Base-by-base conservation (phyloP, 768 basidiomycete genomes). In the Multifurca ochricompacta region DNA sequence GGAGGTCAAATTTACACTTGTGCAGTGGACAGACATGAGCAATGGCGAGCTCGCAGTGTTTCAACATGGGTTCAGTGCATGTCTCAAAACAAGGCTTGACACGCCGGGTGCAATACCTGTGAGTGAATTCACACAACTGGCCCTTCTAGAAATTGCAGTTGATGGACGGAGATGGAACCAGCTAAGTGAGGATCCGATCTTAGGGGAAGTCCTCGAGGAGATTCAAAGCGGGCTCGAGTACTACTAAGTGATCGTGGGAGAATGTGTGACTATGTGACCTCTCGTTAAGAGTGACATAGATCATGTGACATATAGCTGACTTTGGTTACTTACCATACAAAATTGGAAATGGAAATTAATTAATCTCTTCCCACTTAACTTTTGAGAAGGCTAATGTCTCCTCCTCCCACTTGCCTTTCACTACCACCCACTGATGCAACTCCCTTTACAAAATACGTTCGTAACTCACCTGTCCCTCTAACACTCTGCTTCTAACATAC, bases 121-220 rank as follows among this genome's bases (percentile, higher is more conserved):
- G 27, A 51, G 55, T 51, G 36, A 21, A 8, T 39, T 16, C 5
- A 39, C 13, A 7, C 21, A 23, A 9, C 1, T 10, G 19, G n/a
- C n/a, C n/a, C n/a, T 37, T 4, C 9, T n/a, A n/a, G 1, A 5
- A 9, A 34, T 9, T 27, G 19, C 9, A 19, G 54, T 25, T 51
- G 31, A 51, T 41, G 19, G 21, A 11, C 30, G 28, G 25, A 18
- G 16, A 41, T 41, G 25, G 4, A 14, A 31, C 34, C n/a, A 51
- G 55, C 21, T 51, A 28, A 34, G 31, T n/a, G 35, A 51, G 44
- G 55, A 56, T 35, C 30, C 30, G 19, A 56, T 46, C 21, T 31
- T 51, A n/a, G 28, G 23, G 14, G 31, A 30, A 6, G 50, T 21
- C 3, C 25, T 47, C n/a, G 34, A 37, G 11, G 7, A n/a, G 19